Percentiles rank a stretch among this genome's conserved stretches.
phyloP scores from a whole-genome alignment of 345 rosid genomes.

The Syzygium oleosum region DNA sequence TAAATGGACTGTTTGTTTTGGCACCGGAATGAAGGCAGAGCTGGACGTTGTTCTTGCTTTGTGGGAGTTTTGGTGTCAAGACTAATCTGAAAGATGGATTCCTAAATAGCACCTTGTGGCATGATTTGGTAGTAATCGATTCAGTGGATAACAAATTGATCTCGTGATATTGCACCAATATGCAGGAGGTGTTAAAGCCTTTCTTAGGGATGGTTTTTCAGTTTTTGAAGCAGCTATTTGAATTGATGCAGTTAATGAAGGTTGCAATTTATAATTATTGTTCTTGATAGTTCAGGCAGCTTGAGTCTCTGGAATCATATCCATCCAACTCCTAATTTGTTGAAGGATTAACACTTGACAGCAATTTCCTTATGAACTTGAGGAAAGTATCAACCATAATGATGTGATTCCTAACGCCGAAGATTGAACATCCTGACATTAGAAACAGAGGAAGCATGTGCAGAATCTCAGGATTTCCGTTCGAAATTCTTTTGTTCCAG shows the following conservation, averaged over 20 bases:
- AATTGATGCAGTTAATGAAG: not conserved
- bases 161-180: not conserved
- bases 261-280: not conserved
- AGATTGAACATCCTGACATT: not conserved
- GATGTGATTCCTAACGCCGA: not conserved
- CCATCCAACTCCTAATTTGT: not conserved
- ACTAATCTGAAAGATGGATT: not conserved
- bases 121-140: not conserved
- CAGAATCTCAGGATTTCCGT: not conserved
- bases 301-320: not conserved
- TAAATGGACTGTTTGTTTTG: not conserved
- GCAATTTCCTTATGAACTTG: not conserved
- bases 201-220: not conserved
- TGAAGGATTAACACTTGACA: not conserved
- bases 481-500: not conserved
- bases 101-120: not conserved
- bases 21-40: no score
- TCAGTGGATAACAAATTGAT: not conserved
- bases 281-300: not conserved
- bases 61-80: not conserved
- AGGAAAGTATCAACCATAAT: not conserved
- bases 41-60: not conserved
- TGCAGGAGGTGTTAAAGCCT: not conserved
- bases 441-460: not conserved
- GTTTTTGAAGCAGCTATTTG: not conserved